Evolutionary conservation across 148 eudicot species (phyloP), one percentile per base, ranked within the genome.

Genomic region (Fagopyrum esculentum): DNA sequence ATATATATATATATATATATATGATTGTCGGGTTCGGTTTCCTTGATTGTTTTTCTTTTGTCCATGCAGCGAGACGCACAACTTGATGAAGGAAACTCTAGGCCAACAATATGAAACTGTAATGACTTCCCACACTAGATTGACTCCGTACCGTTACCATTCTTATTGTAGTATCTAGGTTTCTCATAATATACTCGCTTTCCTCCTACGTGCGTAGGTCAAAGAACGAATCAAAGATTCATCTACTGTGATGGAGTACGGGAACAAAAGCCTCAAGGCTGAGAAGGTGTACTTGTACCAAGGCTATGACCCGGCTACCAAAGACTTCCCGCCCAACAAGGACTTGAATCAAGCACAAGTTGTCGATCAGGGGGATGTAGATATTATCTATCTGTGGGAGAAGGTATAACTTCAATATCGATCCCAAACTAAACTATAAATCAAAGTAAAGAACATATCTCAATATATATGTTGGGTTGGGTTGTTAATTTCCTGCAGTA

Each of bases 211-310:
- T 13, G 17, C 60, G 70, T 72, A 95, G 98, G 97, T 92, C 9
- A 95, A 92, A 80, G 83, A 75, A 13, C 81, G 99, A 54, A 95
- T n/a, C n/a, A n/a, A n/a, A n/a, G n/a, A n/a, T n/a, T n/a, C n/a
- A n/a, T n/a, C n/a, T n/a, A n/a, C 99, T 76, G 99, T 95, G 57
- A 95, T 92, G 99, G 91, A 95, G 77, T 95, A 95, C 44, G 99
- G 99, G 16, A 87, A 80, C 61, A 89, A 77, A 69, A 84, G 77
- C 80, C 82, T 92, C 49, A 90, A 89, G 72, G 79, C 83, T 0
- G 94, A 95, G 74, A 82, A 77, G 75, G 84, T 95, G 7, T 85
- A 76, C 72, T 78, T 82, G 3, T 85, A 82, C 78, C 87, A 85
- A 78, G 87, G 87, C 2, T 85, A 78, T 35, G 72, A 85, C 81